Base-by-base conservation (phyloP, 495 filamentous ascomycete genomes). In the Xylaria flabelliformis region DNA sequence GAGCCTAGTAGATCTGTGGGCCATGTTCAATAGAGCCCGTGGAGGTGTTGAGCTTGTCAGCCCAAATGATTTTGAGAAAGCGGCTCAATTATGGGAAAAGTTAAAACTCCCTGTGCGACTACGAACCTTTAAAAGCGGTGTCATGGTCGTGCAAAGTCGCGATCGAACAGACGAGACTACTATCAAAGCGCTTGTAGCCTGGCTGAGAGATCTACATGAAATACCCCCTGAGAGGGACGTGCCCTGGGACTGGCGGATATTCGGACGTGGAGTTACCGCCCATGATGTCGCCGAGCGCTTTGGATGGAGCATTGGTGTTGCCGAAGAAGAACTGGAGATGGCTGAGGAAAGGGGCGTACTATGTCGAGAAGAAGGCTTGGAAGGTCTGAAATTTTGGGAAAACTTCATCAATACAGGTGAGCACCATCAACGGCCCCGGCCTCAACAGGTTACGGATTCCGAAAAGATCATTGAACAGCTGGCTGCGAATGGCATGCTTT, bases 291-390 rank as follows among this genome's bases (percentile, higher is more conserved):
- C 96, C 0, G 93, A 97, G 81, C 86, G 88, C 63, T 99, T 99
- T 82, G 93, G 94, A 29, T 99, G 96, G 96, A 98, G 96, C 79
- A 92, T 99, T 19, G 97, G 97, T n/a, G 96, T 99, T 26, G 97
- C 96, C 4, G 90, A 89, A 66, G 97, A 98, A 78, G 97, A 98
- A 80, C 82, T 99, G 41, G 94, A 97, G 81, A 98, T 98, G 96
- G 96, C 96, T 7, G 94, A 94, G 79, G 93, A 97, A 80, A 90
- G 87, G 74, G 96, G 97, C 0, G 88, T 90, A 15, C 80, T 97
- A 29, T 96, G 93, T 79, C 88, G 93, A 68, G 94, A 97, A 76
- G 93, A 94, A 73, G 88, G 93, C 7, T 89, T 95, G 41, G 93
- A 96, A 78, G 94, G 94, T 1, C 78, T 94, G 48, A 88, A 88